Evolutionary conservation across 2,329 filamentous ascomycete genomes (phyloP).

Genomic region (Trichoderma lentiforme): DNA sequence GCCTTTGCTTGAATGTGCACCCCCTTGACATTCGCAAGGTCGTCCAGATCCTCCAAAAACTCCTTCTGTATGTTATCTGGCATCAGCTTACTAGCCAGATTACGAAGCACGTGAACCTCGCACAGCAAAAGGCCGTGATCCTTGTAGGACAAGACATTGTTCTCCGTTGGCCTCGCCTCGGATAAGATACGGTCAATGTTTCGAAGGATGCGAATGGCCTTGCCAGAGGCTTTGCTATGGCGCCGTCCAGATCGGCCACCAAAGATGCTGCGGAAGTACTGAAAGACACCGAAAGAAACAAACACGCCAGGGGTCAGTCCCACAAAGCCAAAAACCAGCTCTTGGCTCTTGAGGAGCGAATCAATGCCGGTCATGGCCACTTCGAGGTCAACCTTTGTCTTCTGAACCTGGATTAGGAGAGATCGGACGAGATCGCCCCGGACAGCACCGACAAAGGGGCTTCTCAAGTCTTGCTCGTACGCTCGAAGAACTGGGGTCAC

Average conservation of each 20-base stretch:
- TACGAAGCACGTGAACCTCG: constrained; percentile 80
- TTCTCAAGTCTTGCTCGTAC: constrained; percentile 84
- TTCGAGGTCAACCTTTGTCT: constrained; percentile 98
- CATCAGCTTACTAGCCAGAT: constrained; percentile 57
- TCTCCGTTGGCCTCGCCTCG: constrained; percentile 64
- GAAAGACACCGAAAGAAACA: constrained; percentile 70
- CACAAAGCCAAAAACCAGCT: constrained; percentile 96
- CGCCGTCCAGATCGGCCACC: constrained; percentile 67
- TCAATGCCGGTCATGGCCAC: constrained; percentile 96
- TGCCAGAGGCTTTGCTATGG: constrained; percentile 62
- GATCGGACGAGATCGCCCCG: constrained; percentile 85
- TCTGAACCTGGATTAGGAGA: constrained; percentile 93
- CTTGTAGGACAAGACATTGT: constrained; percentile 79
- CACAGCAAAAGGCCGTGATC: constrained; percentile 88
- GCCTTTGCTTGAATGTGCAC: constrained; percentile 75
- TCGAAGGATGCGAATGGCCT: constrained; percentile 73
- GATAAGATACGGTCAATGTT: constrained; percentile 82
- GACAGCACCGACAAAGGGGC: constrained; percentile 77
- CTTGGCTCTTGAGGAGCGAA: constrained; percentile 88
- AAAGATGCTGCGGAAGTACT: constrained; percentile 68
- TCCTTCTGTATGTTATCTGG: constrained; percentile 74
- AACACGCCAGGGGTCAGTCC: constrained; percentile 91
- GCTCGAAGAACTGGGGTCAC: constrained; percentile 86
- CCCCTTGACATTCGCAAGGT: constrained; percentile 79
- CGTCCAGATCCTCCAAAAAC: constrained; percentile 83